Percentiles rank a stretch among this genome's conserved stretches.
Evolutionary conservation across 75 land plant species (phyloP).

Genomic region (Gnetum montanum): DNA sequence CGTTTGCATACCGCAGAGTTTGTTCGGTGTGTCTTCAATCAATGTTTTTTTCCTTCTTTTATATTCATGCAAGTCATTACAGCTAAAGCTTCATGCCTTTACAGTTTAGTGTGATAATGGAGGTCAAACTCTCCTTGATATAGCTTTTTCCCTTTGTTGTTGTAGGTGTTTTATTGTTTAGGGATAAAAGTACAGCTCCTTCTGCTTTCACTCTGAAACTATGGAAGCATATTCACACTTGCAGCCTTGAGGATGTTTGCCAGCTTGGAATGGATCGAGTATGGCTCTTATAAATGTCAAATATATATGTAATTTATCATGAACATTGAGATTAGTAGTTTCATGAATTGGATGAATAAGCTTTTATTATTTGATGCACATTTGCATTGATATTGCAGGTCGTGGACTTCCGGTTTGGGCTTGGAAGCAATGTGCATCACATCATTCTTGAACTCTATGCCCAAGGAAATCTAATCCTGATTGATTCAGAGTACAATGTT

Average conservation of each 20-base stretch:
- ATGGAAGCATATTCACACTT: constrained; percentile 88
- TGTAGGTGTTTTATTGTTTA: too few species aligned
- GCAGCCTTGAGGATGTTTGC: constrained; percentile 92
- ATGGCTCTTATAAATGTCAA: constrained; percentile 1
- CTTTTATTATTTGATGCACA: too few species aligned
- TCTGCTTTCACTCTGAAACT: constrained; percentile 94
- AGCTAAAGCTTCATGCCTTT: too few species aligned
- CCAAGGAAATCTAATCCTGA: constrained; percentile 86
- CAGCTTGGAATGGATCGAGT: constrained; percentile 98
- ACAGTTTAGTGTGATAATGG: too few species aligned
- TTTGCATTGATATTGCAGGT: constrained; percentile 33
- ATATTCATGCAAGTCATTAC: neutral
- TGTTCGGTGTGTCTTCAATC: constrained; percentile 40
- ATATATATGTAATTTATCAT: too few species aligned
- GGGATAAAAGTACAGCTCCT: constrained; percentile 91
- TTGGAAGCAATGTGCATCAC: constrained; percentile 76
- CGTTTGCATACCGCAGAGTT: constrained; percentile 86
- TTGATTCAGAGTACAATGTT: constrained; percentile 70
- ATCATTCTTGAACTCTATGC: constrained; percentile 92
- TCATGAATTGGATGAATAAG: too few species aligned
- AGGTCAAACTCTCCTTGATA: too few species aligned
- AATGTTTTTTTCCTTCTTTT: neutral
- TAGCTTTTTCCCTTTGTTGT: too few species aligned
- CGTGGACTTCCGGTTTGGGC: constrained; percentile 84
- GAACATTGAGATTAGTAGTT: too few species aligned